Base-by-base conservation (phyloP, 345 rosid species). In the Gossypium rotundifolium region DNA sequence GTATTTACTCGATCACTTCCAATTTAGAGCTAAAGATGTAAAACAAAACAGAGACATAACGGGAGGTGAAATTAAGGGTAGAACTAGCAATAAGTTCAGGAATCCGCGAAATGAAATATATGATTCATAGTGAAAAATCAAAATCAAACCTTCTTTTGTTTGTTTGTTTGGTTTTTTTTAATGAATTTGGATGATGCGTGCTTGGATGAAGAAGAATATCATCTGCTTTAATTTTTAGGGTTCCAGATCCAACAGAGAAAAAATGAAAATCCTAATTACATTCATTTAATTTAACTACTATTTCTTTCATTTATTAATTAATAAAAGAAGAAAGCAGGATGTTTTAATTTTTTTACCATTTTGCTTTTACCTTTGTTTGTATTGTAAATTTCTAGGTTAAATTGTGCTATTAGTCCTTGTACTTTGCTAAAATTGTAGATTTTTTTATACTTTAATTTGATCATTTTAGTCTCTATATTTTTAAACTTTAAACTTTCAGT, bases 121-220 rank as follows among this genome's bases (percentile, higher is more conserved):
- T 3, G 29, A 57, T 57, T 10, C 11, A 22, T 57, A 9, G 29
- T 22, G 40, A 33, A 33, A 33, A 33, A 33, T 57, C 22, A 57
- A 22, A 25, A 57, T 22, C 62, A 3, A 22, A 57, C 62, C 62
- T 57, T 57, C 40, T 33, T 33, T 33, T 33, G 40, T 33, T 33
- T 33, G 40, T 33, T 33, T 33, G 40, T 4, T 54, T n/a, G n/a
- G 8, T 23, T 23, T 23, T 57, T 22, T 22, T 57, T 57, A 57
- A 22, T 22, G 62, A 54, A 54, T 54, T 54, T 55, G 25, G 16
- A 54, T 54, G 23, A 54, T 10, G 13, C 11, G 29, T 10, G 29
- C 29, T 57, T 22, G 61, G 61, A 57, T 57, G 61, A 59, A 59
- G 64, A 59, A 25, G 64, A 59, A 59, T 25, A 59, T 25, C 64